Evolutionary conservation across 306 rosid species (phyloP).

Genomic region (Sindora glabra): DNA sequence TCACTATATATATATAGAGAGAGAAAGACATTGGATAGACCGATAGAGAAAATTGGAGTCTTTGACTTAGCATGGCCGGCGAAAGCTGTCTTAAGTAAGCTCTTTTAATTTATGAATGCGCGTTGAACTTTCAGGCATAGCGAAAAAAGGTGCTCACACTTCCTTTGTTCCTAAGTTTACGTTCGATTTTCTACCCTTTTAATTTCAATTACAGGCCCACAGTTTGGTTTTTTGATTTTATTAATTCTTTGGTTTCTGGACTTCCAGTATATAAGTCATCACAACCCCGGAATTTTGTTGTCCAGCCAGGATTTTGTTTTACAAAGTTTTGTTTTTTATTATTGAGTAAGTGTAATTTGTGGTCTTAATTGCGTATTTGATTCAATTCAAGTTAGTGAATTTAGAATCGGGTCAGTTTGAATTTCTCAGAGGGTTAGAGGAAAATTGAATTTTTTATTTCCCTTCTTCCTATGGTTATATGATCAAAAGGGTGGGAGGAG

Average conservation of each 20-base stretch:
- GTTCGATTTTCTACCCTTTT: conserved; percentile 5
- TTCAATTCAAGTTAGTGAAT: neutral
- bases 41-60: conserved; percentile 21
- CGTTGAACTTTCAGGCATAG: conserved; percentile 48
- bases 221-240: conserved; percentile 1
- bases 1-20: too few relatives aligned
- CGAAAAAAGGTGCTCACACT: neutral
- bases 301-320: too few relatives aligned
- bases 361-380: conserved; percentile 2
- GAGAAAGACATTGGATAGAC: neutral
- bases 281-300: neutral
- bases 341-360: too few relatives aligned
- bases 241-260: neutral
- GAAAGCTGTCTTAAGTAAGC: conserved; percentile 43
- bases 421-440: conserved; percentile 1
- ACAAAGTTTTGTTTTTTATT: conserved; percentile 8
- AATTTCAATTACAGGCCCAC: conserved; percentile 18
- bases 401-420: conserved; percentile 21
- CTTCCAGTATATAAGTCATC: conserved; percentile 12
- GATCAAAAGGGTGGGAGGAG: conserved; percentile 19
- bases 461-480: neutral
- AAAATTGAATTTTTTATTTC: conserved; percentile 5
- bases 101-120: conserved; percentile 44
- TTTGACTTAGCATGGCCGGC: conserved; percentile 78
- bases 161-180: conserved; percentile 25